phyloP scores from a whole-genome alignment of 1,284 basidiomycete species.

The Schizophyllum commune region DNA sequence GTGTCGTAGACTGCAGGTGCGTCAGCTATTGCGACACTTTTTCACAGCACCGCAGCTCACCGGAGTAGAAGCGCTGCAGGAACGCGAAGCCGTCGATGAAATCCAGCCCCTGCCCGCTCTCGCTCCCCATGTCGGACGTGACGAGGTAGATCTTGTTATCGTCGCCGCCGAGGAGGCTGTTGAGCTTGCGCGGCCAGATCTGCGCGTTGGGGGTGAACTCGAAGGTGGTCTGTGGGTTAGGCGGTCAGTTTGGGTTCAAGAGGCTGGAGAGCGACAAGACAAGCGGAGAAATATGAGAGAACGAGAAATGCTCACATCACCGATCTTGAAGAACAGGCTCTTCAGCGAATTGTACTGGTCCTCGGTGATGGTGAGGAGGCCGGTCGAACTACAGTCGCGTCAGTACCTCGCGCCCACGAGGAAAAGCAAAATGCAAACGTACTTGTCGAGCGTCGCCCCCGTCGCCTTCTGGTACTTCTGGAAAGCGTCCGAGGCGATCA shows the following conservation, averaged over 20 bases:
- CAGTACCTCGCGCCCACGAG: too few relatives aligned
- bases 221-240: conserved; percentile 24
- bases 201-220: conserved; percentile 51
- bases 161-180: conserved; percentile 41
- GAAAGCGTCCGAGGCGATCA: conserved; percentile 14
- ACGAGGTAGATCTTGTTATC: conserved; percentile 45
- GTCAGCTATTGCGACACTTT: too few relatives aligned
- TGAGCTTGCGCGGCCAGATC: conserved; percentile 50
- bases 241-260: not conserved
- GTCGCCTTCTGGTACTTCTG: conserved; percentile 12
- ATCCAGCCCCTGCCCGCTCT: conserved; percentile 35
- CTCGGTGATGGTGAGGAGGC: conserved; percentile 11
- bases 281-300: conserved; percentile 5
- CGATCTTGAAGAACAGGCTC: conserved; percentile 7
- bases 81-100: conserved; percentile 34
- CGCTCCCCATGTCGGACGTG: conserved; percentile 35
- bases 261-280: too few relatives aligned
- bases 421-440: not conserved
- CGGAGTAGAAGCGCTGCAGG: conserved; percentile 29
- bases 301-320: conserved; percentile 3
- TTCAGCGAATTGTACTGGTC: conserved; percentile 9
- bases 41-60: too few relatives aligned
- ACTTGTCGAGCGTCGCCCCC: conserved; percentile 11
- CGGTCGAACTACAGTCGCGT: conserved; percentile 6
- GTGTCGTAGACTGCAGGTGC: conserved; percentile 26